phyloP scores from a whole-genome alignment of 345 rosid genomes.

The Pistacia integerrima region DNA sequence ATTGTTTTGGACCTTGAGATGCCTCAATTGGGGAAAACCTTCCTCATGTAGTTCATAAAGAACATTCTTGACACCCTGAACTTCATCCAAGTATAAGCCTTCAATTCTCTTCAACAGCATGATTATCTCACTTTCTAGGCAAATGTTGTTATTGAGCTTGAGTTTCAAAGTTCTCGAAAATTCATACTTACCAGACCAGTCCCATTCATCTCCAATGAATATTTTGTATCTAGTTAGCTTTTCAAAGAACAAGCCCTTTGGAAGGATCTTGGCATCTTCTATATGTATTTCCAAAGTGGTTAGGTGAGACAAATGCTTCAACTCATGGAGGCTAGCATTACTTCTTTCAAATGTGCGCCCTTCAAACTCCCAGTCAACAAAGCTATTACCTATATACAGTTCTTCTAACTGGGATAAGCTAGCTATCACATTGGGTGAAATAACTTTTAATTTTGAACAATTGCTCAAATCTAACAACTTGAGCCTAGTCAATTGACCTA shows the following conservation, averaged over 20 bases:
- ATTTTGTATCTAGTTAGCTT: too few relatives aligned
- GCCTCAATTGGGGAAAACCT: slow-evolving; percentile 20
- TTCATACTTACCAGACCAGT: too few relatives aligned
- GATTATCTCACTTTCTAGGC: too few relatives aligned
- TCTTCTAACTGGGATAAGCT: slow-evolving; percentile 29
- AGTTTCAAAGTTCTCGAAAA: too few relatives aligned
- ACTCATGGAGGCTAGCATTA: slow-evolving; percentile 20
- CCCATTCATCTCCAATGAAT: too few relatives aligned
- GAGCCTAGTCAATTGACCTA: slow-evolving; percentile 18
- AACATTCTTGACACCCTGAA: not conserved
- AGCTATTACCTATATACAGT: slow-evolving; percentile 21
- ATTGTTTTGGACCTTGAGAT: not conserved
- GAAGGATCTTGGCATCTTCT: too few relatives aligned
- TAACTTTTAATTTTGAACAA: slow-evolving; percentile 15
- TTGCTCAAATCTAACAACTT: slow-evolving; percentile 10
- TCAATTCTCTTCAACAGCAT: too few relatives aligned
- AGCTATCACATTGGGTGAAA: slow-evolving; percentile 10
- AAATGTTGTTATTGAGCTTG: too few relatives aligned
- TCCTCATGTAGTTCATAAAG: not conserved
- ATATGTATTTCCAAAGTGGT: too few relatives aligned
- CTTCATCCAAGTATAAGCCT: slow-evolving; percentile 5
- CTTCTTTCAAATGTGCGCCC: not conserved
- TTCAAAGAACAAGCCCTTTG: too few relatives aligned
- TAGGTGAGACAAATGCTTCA: not conserved
- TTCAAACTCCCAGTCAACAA: slow-evolving; percentile 20